Evolutionary conservation across 495 filamentous ascomycete species (phyloP).

Genomic region (Xylona heveae): DNA sequence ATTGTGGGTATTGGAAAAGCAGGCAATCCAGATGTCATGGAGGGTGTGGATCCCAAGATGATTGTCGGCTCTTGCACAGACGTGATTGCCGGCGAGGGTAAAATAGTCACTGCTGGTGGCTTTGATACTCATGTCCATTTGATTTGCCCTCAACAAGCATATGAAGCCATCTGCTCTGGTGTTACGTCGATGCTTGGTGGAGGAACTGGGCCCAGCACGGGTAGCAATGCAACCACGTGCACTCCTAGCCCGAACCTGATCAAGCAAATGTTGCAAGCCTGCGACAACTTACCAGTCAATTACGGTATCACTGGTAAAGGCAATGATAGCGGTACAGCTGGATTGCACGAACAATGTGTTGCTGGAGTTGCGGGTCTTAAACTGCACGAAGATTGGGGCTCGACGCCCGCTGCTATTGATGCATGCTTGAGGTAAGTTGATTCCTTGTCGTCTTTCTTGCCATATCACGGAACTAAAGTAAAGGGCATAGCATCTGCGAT

Average conservation of each 20-base stretch:
- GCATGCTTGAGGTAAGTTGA: constrained; percentile 35
- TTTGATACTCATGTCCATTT: constrained; percentile 91
- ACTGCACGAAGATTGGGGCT: constrained; percentile 95
- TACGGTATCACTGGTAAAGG: constrained; percentile 91
- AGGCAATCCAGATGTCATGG: constrained; percentile 94
- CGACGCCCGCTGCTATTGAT: constrained; percentile 83
- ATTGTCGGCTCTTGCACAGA: constrained; percentile 81
- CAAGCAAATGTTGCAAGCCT: constrained; percentile 82
- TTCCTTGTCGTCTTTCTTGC: too few species aligned
- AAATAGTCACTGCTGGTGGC: constrained; percentile 83
- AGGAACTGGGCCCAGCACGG: constrained; percentile 89
- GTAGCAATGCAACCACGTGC: constrained; percentile 87
- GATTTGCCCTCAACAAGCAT: constrained; percentile 87
- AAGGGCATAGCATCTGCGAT: constrained; percentile 61
- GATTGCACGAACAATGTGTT: constrained; percentile 58
- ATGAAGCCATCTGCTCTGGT: constrained; percentile 70
- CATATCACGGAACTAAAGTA: neutral
- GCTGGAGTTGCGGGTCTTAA: constrained; percentile 86
- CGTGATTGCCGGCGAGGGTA: constrained; percentile 85
- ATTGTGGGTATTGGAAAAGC: constrained; percentile 91
- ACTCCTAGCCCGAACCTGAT: constrained; percentile 72
- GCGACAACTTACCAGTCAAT: constrained; percentile 74
- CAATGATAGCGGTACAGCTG: constrained; percentile 56
- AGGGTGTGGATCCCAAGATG: constrained; percentile 58
- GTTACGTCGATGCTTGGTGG: constrained; percentile 87